Evolutionary conservation across 192 early-diverging fungal species (phyloP).

Genomic region (Coemansia sp.): DNA sequence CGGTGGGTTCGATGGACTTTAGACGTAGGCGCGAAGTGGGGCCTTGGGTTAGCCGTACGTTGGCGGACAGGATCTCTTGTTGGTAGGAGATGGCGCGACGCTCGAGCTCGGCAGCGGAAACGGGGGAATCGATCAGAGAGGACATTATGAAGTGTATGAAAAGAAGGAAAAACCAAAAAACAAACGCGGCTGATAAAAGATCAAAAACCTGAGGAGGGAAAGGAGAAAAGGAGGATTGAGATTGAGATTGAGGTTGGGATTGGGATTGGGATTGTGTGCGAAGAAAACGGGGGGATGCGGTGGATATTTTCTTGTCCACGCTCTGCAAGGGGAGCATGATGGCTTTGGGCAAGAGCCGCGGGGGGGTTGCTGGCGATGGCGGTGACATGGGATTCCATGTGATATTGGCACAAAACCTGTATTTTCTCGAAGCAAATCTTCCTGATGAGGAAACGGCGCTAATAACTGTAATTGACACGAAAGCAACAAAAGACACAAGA

Average conservation of each 20-base stretch:
- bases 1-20: conserved; percentile 32
- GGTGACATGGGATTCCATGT: too few species aligned
- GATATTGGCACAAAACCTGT: too few species aligned
- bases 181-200: neutral
- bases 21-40: conserved; percentile 39
- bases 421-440: too few species aligned
- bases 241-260: too few species aligned
- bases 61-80: conserved; percentile 29
- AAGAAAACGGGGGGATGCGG: too few species aligned
- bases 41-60: conserved; percentile 38
- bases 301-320: too few species aligned
- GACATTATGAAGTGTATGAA: conserved; percentile 2
- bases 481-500: neutral
- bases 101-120: conserved; percentile 19
- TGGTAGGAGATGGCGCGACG: conserved; percentile 28
- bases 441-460: too few species aligned
- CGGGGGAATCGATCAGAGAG: neutral
- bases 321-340: neutral
- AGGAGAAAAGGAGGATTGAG: neutral
- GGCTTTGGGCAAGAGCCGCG: neutral
- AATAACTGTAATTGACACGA: neutral
- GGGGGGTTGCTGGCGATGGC: neutral
- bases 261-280: neutral
- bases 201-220: neutral
- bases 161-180: neutral